A percentile compares a stretch with the other conserved stretches of the same genome.
Conservation (phyloP, 176 grass and related monocot genomes). For the Hyparrhenia diplandra region DNA sequence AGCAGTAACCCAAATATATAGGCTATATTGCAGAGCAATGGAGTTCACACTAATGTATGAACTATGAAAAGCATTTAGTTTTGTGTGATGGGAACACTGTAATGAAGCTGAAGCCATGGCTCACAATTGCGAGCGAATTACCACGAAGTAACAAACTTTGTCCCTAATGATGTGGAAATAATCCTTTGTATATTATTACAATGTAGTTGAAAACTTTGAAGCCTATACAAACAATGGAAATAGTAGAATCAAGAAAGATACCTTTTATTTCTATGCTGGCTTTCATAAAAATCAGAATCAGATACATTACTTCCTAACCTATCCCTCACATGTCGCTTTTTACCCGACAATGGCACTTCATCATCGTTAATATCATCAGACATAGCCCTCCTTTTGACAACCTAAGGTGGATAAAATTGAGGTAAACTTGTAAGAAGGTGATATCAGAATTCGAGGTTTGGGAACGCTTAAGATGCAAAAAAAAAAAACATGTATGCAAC, state of each 20-base stretch:
- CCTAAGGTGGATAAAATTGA: constrained; percentile 36
- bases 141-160: not conserved
- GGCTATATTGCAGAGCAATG: not conserved
- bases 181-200: not conserved
- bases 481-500: not conserved
- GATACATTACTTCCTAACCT: constrained; percentile 47
- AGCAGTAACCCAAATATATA: not conserved
- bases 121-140: not conserved
- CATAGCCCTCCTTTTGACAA: constrained; percentile 56
- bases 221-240: not conserved
- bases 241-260: constrained; percentile 20
- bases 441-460: constrained; percentile 14
- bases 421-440: not conserved
- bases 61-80: not conserved
- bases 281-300: constrained; percentile 38
- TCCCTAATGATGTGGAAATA: not conserved
- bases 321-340: constrained; percentile 46
- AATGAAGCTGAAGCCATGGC: not conserved
- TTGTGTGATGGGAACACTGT: not conserved
- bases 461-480: not conserved
- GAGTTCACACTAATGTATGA: not conserved
- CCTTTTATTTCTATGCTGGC: constrained; percentile 53
- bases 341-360: constrained; percentile 22
- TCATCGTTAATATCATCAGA: constrained; percentile 33
- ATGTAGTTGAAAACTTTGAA: not conserved